Evolutionary conservation across 176 grass and related monocot genomes (phyloP).

Genomic region (Oryza meridionalis): DNA sequence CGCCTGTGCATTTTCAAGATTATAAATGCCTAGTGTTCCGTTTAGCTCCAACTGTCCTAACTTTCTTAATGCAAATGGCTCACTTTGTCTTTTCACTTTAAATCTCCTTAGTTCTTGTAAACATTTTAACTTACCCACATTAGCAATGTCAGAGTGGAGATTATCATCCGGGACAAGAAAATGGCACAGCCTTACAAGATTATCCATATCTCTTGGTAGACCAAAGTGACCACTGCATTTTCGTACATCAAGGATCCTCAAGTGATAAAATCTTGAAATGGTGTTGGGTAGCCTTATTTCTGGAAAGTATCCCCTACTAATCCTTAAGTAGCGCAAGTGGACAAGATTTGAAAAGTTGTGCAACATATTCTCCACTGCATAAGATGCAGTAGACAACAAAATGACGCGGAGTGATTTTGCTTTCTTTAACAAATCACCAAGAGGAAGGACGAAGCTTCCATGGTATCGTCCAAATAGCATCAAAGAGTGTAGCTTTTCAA

Average conservation of each 20-base stretch:
- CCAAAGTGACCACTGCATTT: background rate
- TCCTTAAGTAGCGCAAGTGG: slow-evolving; percentile 26
- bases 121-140: background rate
- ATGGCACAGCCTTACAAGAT: background rate
- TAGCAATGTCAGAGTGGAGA: background rate
- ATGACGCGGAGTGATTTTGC: background rate
- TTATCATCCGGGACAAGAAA: background rate
- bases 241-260: background rate
- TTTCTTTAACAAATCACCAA: background rate
- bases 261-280: slow-evolving; percentile 1
- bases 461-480: slow-evolving; percentile 25
- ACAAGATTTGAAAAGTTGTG: background rate
- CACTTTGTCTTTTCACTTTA: background rate
- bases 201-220: background rate
- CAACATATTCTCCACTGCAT: background rate
- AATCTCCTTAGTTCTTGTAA: background rate
- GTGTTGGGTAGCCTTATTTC: background rate
- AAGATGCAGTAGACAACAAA: background rate
- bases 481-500: slow-evolving; percentile 13
- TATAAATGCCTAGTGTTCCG: background rate
- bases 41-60: background rate
- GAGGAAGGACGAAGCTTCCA: background rate
- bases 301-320: background rate
- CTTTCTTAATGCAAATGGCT: background rate
- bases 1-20: background rate